A percentile compares a stretch with the other conserved stretches of the same genome.
These are phyloP conservation scores for Umbelopsis sp. DNA, from an alignment of 371 early-diverging fungal genomes.

Conservation along the genomic window DNA sequence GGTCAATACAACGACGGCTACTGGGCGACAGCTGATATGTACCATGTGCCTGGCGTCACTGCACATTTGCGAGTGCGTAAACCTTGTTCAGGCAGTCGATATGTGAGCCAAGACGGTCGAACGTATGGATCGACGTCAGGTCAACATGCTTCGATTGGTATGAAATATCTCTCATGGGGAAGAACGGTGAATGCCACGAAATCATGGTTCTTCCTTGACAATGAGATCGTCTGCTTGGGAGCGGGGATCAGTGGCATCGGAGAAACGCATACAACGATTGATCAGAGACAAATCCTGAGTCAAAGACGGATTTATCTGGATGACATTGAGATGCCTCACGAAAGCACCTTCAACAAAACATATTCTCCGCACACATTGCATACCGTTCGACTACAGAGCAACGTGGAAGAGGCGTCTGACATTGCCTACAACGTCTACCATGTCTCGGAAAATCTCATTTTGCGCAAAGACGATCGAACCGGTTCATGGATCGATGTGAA, in stretches of 20 bases:
- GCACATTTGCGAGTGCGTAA: background rate
- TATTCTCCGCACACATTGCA: background rate
- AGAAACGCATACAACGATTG: background rate
- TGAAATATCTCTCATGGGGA: background rate
- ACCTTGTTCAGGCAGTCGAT: conserved; percentile 4
- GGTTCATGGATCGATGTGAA: conserved; percentile 15
- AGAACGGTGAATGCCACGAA: background rate
- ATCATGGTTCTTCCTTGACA: conserved; percentile 7
- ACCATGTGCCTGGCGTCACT: background rate
- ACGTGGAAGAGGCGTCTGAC: background rate
- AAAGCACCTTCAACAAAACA: background rate
- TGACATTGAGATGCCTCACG: background rate
- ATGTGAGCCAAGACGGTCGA: background rate
- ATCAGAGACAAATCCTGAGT: background rate
- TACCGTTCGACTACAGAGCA: conserved; percentile 4
- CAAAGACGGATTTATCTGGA: background rate
- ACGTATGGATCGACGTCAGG: background rate
- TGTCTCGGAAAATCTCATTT: background rate
- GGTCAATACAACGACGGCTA: conserved; percentile 11
- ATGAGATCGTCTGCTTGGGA: conserved; percentile 8
- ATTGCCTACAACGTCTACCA: background rate
- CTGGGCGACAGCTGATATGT: conserved; percentile 14
- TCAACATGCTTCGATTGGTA: conserved; percentile 3
- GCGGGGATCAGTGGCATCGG: background rate
- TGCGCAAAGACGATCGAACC: background rate